Conservation (phyloP, 306 rosid species). For the cucumber (Cucumis sativus) region DNA sequence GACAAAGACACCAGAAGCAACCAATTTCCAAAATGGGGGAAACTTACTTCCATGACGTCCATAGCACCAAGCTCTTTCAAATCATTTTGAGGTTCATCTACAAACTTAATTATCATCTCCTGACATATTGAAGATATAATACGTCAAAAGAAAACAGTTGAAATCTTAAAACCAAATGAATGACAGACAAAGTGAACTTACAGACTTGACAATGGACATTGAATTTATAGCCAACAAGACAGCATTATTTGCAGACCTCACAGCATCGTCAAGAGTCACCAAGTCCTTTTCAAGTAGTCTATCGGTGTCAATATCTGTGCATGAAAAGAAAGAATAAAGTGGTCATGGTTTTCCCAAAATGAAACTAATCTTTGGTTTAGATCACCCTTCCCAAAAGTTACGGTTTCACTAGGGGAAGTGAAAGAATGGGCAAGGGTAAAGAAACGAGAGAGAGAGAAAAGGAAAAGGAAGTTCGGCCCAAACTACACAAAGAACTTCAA, state of each 20-base stretch:
- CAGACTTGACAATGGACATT: slow-evolving; percentile 56
- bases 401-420: not conserved
- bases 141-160: slow-evolving; percentile 5
- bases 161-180: slow-evolving; percentile 12
- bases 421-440: not conserved
- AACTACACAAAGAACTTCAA: not conserved
- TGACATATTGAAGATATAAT: slow-evolving; percentile 24
- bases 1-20: not conserved
- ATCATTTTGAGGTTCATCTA: slow-evolving; percentile 30
- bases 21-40: slow-evolving; percentile 7
- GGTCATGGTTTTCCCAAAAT: not conserved
- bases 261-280: slow-evolving; percentile 89
- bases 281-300: slow-evolving; percentile 73
- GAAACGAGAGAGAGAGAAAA: no score
- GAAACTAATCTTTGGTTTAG: not conserved
- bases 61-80: slow-evolving; percentile 31
- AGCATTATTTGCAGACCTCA: slow-evolving; percentile 84
- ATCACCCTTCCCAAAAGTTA: not conserved
- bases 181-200: slow-evolving; percentile 34
- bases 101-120: slow-evolving; percentile 50
- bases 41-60: slow-evolving; percentile 53
- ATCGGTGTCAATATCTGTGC: slow-evolving; percentile 69
- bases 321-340: slow-evolving; percentile 5
- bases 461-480: not conserved
- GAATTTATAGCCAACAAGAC: slow-evolving; percentile 73